A percentile compares a stretch with the other conserved stretches of the same genome.
phyloP scores from a whole-genome alignment of 2,329 filamentous ascomycete genomes.

The Penicillium hesseltinei region DNA sequence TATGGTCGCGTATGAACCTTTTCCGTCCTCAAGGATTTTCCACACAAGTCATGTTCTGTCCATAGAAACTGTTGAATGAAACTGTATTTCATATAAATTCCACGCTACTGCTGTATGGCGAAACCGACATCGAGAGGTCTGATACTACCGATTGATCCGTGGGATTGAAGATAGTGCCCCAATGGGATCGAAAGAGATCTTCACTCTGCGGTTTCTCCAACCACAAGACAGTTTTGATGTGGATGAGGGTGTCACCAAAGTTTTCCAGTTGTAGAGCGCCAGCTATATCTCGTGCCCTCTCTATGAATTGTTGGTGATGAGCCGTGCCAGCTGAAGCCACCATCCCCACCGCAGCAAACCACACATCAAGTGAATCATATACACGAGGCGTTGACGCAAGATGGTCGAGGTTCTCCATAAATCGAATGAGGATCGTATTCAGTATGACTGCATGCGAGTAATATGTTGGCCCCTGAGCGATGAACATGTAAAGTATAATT shows the following conservation, averaged over 20 bases:
- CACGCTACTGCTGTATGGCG: neutral
- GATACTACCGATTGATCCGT: neutral
- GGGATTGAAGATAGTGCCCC: constrained; percentile 15
- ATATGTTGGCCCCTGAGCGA: constrained; percentile 56
- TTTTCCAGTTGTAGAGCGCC: constrained; percentile 11
- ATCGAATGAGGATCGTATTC: constrained; percentile 33
- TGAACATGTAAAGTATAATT: constrained; percentile 53
- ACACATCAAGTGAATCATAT: constrained; percentile 37
- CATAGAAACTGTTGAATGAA: neutral
- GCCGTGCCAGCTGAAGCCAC: constrained; percentile 25
- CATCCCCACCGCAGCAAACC: constrained; percentile 47
- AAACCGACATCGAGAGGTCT: neutral
- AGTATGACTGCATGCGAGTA: constrained; percentile 51
- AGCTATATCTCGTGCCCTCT: constrained; percentile 10
- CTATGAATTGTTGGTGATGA: constrained; percentile 20
- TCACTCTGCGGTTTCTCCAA: constrained; percentile 17
- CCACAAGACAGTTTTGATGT: constrained; percentile 23
- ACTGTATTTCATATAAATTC: neutral
- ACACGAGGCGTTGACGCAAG: constrained; percentile 10
- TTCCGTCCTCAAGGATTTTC: neutral
- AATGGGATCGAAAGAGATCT: constrained; percentile 19
- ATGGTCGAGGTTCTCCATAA: constrained; percentile 33
- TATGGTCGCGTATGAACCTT: neutral
- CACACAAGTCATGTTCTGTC: neutral
- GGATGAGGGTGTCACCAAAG: constrained; percentile 12